A percentile compares a stretch with the other conserved stretches of the same genome.
These are phyloP conservation scores for Entomortierella parvispora DNA, from an alignment of 192 early-diverging fungal species.

Conservation along the genomic window DNA sequence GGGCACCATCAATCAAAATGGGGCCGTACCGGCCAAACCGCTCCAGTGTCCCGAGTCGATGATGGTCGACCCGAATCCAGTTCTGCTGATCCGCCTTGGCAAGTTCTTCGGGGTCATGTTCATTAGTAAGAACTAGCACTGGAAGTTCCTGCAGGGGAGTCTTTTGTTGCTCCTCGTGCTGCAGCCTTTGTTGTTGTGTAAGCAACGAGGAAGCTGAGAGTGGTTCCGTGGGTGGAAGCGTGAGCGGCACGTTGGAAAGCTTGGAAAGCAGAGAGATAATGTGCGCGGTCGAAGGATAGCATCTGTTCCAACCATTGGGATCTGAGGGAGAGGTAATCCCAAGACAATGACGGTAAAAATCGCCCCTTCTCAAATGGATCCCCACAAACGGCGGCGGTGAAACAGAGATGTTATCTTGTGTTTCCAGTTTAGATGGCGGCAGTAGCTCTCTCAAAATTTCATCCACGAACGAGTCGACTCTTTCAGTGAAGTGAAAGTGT, in stretches of 20 bases:
- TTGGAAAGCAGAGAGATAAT: constrained; percentile 29
- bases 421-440: not conserved
- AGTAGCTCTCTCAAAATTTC: constrained; percentile 19
- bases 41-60: constrained; percentile 17
- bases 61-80: constrained; percentile 44
- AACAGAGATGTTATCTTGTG: not conserved
- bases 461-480: constrained; percentile 25
- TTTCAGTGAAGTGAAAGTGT: constrained; percentile 30
- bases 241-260: too few species aligned
- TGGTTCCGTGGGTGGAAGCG: not conserved
- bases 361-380: constrained; percentile 32
- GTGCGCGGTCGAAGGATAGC: constrained; percentile 38
- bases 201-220: not conserved
- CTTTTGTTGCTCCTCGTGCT: not conserved
- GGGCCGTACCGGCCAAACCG: constrained; percentile 40
- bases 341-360: constrained; percentile 35
- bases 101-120: constrained; percentile 28
- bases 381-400: constrained; percentile 20
- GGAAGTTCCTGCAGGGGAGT: constrained; percentile 7
- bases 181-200: not conserved
- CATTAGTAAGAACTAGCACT: constrained; percentile 38
- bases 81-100: constrained; percentile 34
- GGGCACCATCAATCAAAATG: constrained; percentile 36
- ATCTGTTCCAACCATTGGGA: constrained; percentile 50
- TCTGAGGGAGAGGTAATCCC: constrained; percentile 42